Conservation (phyloP, 2,329 filamentous ascomycete species). For the Niveomyces coronatus region DNA sequence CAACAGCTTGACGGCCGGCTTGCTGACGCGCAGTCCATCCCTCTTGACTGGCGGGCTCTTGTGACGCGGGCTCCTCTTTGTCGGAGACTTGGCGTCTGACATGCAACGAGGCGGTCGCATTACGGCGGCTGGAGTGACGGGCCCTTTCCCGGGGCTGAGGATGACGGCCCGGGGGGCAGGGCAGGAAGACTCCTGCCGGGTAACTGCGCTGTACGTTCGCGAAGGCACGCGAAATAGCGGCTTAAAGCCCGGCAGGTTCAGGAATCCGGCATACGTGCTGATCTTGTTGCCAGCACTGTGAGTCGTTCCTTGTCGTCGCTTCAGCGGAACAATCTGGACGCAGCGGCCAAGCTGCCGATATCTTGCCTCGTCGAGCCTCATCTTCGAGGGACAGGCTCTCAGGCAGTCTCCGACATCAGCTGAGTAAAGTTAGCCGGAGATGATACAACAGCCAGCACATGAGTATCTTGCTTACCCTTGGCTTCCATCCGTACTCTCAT, state of each 20-base stretch:
- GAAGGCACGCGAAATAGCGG: neutral
- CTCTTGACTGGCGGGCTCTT: constrained; percentile 18
- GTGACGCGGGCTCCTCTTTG: constrained; percentile 20
- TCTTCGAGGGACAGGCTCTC: neutral
- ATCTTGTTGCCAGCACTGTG: constrained; percentile 18
- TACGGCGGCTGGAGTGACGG: constrained; percentile 16
- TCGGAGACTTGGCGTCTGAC: constrained; percentile 20
- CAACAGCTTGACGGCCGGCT: constrained; percentile 20
- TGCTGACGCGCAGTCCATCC: constrained; percentile 17
- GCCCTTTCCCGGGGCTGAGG: constrained; percentile 13
- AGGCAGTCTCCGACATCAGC: constrained; percentile 17
- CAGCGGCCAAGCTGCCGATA: constrained; percentile 6
- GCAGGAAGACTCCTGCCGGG: neutral
- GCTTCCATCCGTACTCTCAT: constrained; percentile 16
- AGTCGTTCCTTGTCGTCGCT: constrained; percentile 17
- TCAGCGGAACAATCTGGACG: constrained; percentile 17
- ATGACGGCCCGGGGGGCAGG: neutral
- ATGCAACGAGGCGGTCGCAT: constrained; percentile 14
- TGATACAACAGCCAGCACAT: no score
- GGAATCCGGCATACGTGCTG: constrained; percentile 16
- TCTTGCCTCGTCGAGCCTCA: neutral
- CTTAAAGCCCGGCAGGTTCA: constrained; percentile 16
- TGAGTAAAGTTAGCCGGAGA: constrained; percentile 14
- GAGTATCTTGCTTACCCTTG: constrained; percentile 18
- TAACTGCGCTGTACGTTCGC: neutral